Conservation (phyloP, 2,329 filamentous ascomycete species). For the Paecilomyces formosus region DNA sequence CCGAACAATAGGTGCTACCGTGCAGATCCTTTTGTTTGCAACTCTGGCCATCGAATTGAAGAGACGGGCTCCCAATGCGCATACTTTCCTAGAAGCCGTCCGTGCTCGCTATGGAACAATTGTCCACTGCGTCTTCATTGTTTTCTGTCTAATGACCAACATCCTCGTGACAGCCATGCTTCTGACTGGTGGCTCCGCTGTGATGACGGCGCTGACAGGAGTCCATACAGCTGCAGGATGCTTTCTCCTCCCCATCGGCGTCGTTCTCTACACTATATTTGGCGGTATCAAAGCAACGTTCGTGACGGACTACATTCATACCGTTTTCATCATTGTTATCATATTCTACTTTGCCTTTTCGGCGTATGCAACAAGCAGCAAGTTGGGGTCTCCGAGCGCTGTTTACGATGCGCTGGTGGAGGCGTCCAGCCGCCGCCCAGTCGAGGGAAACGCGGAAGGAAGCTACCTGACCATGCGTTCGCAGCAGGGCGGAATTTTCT, state of each 20-base stretch:
- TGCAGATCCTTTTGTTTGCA: constrained; percentile 83
- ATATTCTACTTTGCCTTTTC: constrained; percentile 80
- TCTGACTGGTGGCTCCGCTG: constrained; percentile 73
- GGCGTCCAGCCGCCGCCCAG: constrained; percentile 62
- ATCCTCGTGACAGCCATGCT: constrained; percentile 86
- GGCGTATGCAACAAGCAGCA: constrained; percentile 65
- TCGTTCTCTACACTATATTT: constrained; percentile 69
- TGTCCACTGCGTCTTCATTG: constrained; percentile 71
- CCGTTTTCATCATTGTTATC: constrained; percentile 65
- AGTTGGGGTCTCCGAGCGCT: constrained; percentile 65
- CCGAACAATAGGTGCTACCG: constrained; percentile 54
- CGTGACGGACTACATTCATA: constrained; percentile 79
- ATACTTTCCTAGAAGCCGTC: constrained; percentile 77
- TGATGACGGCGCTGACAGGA: constrained; percentile 63
- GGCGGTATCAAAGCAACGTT: constrained; percentile 81
- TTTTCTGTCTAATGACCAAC: constrained; percentile 77
- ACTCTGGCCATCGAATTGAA: constrained; percentile 88
- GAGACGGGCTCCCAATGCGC: constrained; percentile 76
- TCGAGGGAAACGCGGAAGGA: constrained; percentile 70
- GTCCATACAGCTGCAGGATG: constrained; percentile 74
- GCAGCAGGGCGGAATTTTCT: constrained; percentile 76
- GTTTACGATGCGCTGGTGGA: constrained; percentile 72
- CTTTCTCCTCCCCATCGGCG: constrained; percentile 72
- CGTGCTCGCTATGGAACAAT: constrained; percentile 66
- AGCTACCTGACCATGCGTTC: constrained; percentile 84